phyloP scores from a whole-genome alignment of 2,329 filamentous ascomycete genomes.

The Leptoxyphium fumago region DNA sequence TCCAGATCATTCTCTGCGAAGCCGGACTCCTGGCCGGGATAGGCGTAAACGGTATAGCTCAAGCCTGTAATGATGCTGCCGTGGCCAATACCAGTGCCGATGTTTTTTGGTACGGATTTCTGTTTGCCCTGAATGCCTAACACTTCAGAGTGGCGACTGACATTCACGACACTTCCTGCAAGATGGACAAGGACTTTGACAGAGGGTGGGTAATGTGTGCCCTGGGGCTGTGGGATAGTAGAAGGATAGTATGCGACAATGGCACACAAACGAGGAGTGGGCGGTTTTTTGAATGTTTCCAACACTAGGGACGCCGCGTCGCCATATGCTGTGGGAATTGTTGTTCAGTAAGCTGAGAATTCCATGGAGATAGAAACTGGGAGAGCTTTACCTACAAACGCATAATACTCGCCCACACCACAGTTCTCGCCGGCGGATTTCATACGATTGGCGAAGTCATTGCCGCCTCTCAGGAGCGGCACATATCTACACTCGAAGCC shows the following conservation, averaged over 20 bases:
- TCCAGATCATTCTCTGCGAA: conserved; percentile 60
- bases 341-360: not conserved
- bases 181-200: conserved; percentile 43
- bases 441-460: conserved; percentile 31
- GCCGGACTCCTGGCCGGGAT: conserved; percentile 42
- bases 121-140: conserved; percentile 40
- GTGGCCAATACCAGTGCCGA: conserved; percentile 37
- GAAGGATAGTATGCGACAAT: conserved; percentile 50
- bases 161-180: conserved; percentile 34
- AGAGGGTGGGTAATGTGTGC: conserved; percentile 27
- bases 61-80: conserved; percentile 29
- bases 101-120: conserved; percentile 31
- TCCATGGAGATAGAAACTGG: conserved; percentile 3
- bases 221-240: conserved; percentile 37
- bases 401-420: conserved; percentile 45
- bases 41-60: conserved; percentile 37
- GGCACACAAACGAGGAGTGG: conserved; percentile 39
- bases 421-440: conserved; percentile 39
- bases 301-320: conserved; percentile 46
- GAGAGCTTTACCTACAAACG: conserved; percentile 40
- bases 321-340: conserved; percentile 37
- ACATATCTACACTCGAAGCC: conserved; percentile 46
- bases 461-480: conserved; percentile 35
- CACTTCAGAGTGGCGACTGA: conserved; percentile 34
- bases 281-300: conserved; percentile 42